Evolutionary conservation across 169 alveolate species (phyloP).

Genomic region (Plasmodium berghei): DNA sequence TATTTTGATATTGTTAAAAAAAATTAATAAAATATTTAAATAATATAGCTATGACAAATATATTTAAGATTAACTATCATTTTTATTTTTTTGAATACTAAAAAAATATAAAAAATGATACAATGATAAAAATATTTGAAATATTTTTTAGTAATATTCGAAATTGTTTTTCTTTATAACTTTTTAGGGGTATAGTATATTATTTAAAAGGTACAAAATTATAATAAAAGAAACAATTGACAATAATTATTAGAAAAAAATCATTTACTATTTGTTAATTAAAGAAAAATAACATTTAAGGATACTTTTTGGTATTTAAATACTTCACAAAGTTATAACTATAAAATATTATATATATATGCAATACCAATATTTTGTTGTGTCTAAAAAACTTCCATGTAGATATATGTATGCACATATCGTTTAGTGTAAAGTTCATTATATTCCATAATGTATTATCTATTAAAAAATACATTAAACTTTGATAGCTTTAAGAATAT

Average conservation of each 20-base stretch:
- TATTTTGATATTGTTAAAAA: constrained; percentile 24
- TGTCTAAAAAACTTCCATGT: constrained; percentile 11
- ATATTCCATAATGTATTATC: constrained; percentile 51
- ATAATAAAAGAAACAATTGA: neutral
- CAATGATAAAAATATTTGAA: neutral
- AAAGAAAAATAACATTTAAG: neutral
- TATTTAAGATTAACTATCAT: constrained; percentile 9
- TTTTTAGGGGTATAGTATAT: neutral
- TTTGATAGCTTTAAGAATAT: constrained; percentile 67
- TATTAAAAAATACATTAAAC: constrained; percentile 67
- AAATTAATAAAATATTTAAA: constrained; percentile 9
- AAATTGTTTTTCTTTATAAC: neutral
- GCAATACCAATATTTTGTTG: neutral
- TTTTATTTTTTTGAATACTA: constrained; percentile 1
- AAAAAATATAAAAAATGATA: constrained; percentile 2
- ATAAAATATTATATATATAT: too few species aligned
- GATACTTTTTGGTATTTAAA: constrained; percentile 11
- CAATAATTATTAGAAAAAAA: constrained; percentile 19
- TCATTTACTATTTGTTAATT: neutral
- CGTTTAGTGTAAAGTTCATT: constrained; percentile 21
- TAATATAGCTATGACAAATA: constrained; percentile 12
- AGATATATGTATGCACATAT: neutral
- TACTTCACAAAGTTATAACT: constrained; percentile 8
- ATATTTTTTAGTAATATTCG: constrained; percentile 3
- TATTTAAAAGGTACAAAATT: constrained; percentile 8